A percentile compares a stretch with the other conserved stretches of the same genome.
Conservation (phyloP, 768 basidiomycete genomes). For the Podaxis sp. region DNA sequence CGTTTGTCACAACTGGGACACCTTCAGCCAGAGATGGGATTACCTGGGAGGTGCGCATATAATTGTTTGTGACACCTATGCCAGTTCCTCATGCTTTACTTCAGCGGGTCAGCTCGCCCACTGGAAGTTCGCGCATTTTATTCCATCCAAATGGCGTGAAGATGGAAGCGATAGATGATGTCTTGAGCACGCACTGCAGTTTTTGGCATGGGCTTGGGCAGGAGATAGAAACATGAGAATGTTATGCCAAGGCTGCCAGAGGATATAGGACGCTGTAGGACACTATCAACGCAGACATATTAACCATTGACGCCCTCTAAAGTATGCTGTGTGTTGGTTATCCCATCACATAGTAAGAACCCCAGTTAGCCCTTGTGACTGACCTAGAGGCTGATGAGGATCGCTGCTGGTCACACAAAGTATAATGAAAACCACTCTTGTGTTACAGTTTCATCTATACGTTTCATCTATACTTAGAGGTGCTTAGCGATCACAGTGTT, state of each 20-base stretch:
- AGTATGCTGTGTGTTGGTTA: too few relatives aligned
- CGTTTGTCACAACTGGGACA: slow-evolving; percentile 30
- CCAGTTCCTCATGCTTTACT: neutral
- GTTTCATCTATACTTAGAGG: too few relatives aligned
- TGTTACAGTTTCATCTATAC: too few relatives aligned
- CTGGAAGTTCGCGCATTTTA: slow-evolving; percentile 25
- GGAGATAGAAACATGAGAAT: slow-evolving; percentile 18
- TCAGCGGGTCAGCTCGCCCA: slow-evolving; percentile 17
- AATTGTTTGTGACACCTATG: neutral
- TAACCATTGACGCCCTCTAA: neutral
- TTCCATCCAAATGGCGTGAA: slow-evolving; percentile 23
- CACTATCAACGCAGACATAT: neutral
- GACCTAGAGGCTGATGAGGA: too few relatives aligned
- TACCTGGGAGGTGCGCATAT: slow-evolving; percentile 25
- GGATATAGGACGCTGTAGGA: neutral
- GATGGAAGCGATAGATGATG: slow-evolving; percentile 20
- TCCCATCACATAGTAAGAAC: too few relatives aligned
- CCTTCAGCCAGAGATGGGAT: slow-evolving; percentile 21
- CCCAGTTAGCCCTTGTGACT: too few relatives aligned
- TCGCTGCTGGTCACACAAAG: too few relatives aligned
- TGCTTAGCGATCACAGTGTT: too few relatives aligned
- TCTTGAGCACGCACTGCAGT: slow-evolving; percentile 20
- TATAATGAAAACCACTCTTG: too few relatives aligned
- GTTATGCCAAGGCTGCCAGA: neutral
- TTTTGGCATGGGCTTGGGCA: slow-evolving; percentile 27